Percentiles rank a stretch among this genome's conserved stretches.
phyloP scores from a whole-genome alignment of 345 rosid species.

The Passiflora organensis region DNA sequence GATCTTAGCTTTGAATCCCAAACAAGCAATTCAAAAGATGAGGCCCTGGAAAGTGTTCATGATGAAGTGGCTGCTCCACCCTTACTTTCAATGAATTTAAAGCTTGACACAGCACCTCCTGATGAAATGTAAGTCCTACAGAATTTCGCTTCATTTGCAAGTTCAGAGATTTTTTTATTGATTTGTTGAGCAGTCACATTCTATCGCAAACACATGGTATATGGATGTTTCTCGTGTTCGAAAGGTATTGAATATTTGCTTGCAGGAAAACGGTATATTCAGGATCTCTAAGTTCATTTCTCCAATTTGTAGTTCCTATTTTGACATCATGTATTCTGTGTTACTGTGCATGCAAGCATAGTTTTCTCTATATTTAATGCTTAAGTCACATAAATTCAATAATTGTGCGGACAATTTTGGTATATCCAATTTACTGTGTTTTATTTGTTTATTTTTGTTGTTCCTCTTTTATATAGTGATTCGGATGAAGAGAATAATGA shows the following conservation, averaged over 20 bases:
- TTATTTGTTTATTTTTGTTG: background rate
- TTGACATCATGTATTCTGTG: background rate
- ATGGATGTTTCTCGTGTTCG: too few species aligned
- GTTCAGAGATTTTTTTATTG: background rate
- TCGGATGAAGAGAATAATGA: conserved; percentile 51
- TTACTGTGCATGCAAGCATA: background rate
- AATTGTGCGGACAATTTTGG: background rate
- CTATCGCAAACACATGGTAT: background rate
- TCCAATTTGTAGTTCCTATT: background rate
- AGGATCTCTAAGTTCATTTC: background rate
- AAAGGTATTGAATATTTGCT: too few species aligned
- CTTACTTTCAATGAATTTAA: conserved; percentile 57
- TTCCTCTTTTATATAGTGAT: conserved; percentile 31
- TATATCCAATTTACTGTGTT: background rate
- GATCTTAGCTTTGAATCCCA: conserved; percentile 49
- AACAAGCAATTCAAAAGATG: conserved; percentile 41
- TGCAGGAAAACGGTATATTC: too few species aligned
- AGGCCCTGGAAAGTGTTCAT: conserved; percentile 39
- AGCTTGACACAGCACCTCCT: conserved; percentile 51
- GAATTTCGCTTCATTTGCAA: background rate
- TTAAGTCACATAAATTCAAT: too few species aligned
- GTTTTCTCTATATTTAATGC: conserved; percentile 2
- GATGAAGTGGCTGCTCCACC: conserved; percentile 78
- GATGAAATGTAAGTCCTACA: conserved; percentile 40
- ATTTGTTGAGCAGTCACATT: background rate